Conservation (phyloP, 306 rosid genomes). For the Glycine soja region DNA sequence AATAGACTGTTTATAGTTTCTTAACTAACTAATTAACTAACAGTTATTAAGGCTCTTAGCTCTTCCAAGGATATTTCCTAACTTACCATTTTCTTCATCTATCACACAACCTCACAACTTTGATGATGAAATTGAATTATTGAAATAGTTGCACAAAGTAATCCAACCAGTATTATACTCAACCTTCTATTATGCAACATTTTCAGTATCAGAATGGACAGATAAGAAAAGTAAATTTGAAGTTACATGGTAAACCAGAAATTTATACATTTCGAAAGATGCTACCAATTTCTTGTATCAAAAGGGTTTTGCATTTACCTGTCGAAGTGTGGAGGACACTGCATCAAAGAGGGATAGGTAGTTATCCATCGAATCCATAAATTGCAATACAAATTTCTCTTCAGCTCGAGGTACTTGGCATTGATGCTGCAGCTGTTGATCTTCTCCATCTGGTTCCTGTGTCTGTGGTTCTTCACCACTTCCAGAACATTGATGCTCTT, state of each 20-base stretch:
- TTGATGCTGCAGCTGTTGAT: constrained; percentile 18
- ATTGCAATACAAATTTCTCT: constrained; percentile 62
- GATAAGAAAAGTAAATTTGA: constrained; percentile 6
- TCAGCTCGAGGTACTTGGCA: constrained; percentile 35
- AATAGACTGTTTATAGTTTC: too few species aligned
- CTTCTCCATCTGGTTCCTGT: constrained; percentile 35
- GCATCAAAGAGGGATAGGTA: constrained; percentile 65
- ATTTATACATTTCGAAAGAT: background rate
- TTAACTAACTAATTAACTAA: too few species aligned
- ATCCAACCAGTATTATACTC: constrained; percentile 5
- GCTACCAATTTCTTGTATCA: background rate
- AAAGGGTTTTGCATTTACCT: constrained; percentile 54
- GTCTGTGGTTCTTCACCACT: constrained; percentile 43
- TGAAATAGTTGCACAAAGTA: background rate
- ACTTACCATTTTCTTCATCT: too few species aligned
- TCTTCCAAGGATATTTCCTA: too few species aligned
- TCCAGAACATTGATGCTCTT: constrained; percentile 24
- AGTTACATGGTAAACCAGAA: background rate
- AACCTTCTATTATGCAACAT: background rate
- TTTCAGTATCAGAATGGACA: background rate
- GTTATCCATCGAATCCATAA: constrained; percentile 72
- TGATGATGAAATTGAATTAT: background rate
- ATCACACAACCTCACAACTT: background rate
- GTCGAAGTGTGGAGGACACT: constrained; percentile 72
- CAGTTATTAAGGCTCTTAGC: too few species aligned